A percentile compares a stretch with the other conserved stretches of the same genome.
Conservation (phyloP, 2,329 filamentous ascomycete genomes). For the Exophiala dermatitidis region DNA sequence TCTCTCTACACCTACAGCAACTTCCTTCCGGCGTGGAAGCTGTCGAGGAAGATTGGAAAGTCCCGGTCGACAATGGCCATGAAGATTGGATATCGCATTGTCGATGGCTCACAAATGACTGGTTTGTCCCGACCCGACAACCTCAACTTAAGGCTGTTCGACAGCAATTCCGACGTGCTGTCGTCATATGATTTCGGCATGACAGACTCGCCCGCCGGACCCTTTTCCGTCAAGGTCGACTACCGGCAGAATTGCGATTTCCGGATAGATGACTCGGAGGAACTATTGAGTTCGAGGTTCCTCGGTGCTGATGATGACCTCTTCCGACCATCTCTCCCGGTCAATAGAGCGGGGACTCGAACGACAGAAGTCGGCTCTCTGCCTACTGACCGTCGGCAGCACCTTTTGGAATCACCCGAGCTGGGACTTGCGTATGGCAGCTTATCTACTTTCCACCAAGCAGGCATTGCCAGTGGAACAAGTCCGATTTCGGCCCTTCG, state of each 20-base stretch:
- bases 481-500: conserved; percentile 80
- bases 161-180: conserved; percentile 55
- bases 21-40: conserved; percentile 79
- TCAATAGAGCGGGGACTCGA: conserved; percentile 35
- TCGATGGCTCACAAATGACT: conserved; percentile 48
- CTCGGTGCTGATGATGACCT: conserved; percentile 85
- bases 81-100: conserved; percentile 72
- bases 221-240: conserved; percentile 70
- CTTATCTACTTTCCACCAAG: conserved; percentile 75
- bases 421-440: conserved; percentile 79
- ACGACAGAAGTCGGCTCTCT: conserved; percentile 57
- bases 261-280: conserved; percentile 82
- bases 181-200: conserved; percentile 75
- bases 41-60: conserved; percentile 67
- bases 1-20: conserved; percentile 77
- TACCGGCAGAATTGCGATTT: conserved; percentile 89
- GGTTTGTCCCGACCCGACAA: conserved; percentile 56
- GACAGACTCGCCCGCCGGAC: conserved; percentile 78
- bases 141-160: conserved; percentile 63
- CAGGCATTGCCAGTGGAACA: conserved; percentile 66
- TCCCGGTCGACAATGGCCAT: conserved; percentile 57
- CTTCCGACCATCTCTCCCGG: conserved; percentile 69
- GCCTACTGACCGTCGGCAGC: conserved; percentile 51
- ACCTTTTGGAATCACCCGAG: conserved; percentile 47
- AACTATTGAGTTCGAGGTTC: conserved; percentile 83